phyloP scores from a whole-genome alignment of 2,329 filamentous ascomycete genomes.

The Cladosporium sp. region DNA sequence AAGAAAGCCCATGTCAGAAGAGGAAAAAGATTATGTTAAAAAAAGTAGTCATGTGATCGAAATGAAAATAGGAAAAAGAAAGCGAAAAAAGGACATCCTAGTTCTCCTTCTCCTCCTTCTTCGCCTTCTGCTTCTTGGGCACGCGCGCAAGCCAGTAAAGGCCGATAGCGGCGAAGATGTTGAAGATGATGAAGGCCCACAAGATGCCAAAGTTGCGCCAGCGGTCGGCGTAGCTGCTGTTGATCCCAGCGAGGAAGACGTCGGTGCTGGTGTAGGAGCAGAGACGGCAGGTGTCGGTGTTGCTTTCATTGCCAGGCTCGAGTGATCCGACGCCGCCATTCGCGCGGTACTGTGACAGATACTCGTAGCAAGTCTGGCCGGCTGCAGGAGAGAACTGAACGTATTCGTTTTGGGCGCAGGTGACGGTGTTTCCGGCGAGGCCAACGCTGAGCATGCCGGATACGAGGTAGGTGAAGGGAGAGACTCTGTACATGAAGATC shows the following conservation, averaged over 20 bases:
- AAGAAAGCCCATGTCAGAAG: background rate
- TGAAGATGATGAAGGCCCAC: conserved; percentile 55
- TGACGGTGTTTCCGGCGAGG: conserved; percentile 65
- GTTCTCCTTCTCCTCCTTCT: conserved; percentile 32
- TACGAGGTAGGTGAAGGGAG: conserved; percentile 80
- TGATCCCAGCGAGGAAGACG: conserved; percentile 43
- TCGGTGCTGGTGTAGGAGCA: conserved; percentile 47
- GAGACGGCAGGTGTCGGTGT: conserved; percentile 40
- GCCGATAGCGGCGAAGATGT: conserved; percentile 49
- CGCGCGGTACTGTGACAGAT: conserved; percentile 32
- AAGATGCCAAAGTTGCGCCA: conserved; percentile 58
- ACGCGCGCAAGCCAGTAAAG: conserved; percentile 58
- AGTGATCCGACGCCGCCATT: background rate
- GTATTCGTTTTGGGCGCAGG: conserved; percentile 69
- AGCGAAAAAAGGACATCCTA: background rate
- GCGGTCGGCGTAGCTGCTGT: conserved; percentile 44
- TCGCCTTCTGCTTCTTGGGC: conserved; percentile 50
- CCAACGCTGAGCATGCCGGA: conserved; percentile 69
- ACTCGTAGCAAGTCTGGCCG: conserved; percentile 45
- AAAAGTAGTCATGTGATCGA: background rate
- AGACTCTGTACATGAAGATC: conserved; percentile 81
- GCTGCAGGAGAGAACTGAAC: conserved; percentile 63
- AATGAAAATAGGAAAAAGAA: background rate
- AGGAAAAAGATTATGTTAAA: background rate
- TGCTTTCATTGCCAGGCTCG: conserved; percentile 22